phyloP scores from a whole-genome alignment of 2,329 filamentous ascomycete genomes.

The Paracamarosporium sp. region DNA sequence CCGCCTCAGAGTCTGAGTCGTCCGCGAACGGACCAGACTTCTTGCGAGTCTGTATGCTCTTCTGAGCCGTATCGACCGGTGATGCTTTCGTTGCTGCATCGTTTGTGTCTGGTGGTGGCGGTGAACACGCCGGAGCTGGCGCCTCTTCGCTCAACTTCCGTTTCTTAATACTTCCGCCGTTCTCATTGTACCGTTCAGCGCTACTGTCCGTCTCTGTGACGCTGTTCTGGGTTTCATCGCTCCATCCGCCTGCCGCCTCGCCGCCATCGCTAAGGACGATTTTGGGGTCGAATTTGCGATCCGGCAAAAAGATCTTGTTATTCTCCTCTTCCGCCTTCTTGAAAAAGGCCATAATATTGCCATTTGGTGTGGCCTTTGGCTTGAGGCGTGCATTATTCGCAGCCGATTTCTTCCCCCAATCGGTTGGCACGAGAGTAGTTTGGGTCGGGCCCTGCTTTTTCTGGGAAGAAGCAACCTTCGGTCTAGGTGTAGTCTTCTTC shows the following conservation, averaged over 20 bases:
- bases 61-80: constrained; percentile 14
- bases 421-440: constrained; percentile 40
- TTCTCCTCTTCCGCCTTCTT: constrained; percentile 57
- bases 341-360: constrained; percentile 62
- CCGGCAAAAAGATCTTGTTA: constrained; percentile 45
- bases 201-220: constrained; percentile 24
- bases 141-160: constrained; percentile 47
- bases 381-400: constrained; percentile 42
- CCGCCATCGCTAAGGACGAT: constrained; percentile 27
- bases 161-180: constrained; percentile 49
- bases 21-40: constrained; percentile 70
- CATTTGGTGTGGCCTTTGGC: constrained; percentile 52
- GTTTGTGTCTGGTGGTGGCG: constrained; percentile 29
- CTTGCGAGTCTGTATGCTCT: constrained; percentile 31
- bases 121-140: constrained; percentile 48
- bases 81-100: constrained; percentile 8
- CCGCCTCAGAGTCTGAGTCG: constrained; percentile 70
- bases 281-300: constrained; percentile 28
- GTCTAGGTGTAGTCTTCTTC: constrained; percentile 26
- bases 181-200: constrained; percentile 52
- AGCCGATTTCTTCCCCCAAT: constrained; percentile 39
- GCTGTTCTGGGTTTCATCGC: constrained; percentile 28
- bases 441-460: constrained; percentile 34
- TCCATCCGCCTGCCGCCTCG: constrained; percentile 40
- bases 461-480: constrained; percentile 17